Percentiles rank a stretch among this genome's conserved stretches.
Conservation (phyloP, 1,284 basidiomycete species). For the Hymenochaete sp. region DNA sequence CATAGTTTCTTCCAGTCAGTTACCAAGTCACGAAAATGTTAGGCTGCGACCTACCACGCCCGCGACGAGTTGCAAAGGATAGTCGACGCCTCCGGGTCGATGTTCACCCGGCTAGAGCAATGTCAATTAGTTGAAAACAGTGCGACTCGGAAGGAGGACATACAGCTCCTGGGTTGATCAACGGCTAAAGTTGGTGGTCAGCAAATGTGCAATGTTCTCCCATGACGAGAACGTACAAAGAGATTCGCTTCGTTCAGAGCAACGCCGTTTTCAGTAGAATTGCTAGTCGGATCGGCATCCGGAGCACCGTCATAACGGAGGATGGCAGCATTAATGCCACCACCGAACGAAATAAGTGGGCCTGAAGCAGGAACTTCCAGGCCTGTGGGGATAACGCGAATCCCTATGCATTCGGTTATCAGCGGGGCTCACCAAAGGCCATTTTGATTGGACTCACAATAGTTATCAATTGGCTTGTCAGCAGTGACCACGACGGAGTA, state of each 20-base stretch:
- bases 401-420: constrained; percentile 16
- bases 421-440: not conserved
- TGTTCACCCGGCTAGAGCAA: constrained; percentile 24
- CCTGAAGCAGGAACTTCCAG: constrained; percentile 4
- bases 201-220: not conserved
- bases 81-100: constrained; percentile 26
- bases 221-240: constrained; percentile 14
- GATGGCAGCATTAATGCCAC: constrained; percentile 32
- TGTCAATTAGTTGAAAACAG: not conserved
- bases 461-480: constrained; percentile 28
- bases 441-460: constrained; percentile 26
- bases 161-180: constrained; percentile 25
- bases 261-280: constrained; percentile 15
- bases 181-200: constrained; percentile 19
- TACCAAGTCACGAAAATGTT: not conserved
- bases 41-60: constrained; percentile 12
- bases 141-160: not conserved
- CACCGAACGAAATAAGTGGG: constrained; percentile 17
- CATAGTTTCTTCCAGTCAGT: not conserved
- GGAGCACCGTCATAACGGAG: constrained; percentile 32
- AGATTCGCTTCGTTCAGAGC: constrained; percentile 25
- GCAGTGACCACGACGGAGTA: constrained; percentile 28
- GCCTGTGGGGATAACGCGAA: constrained; percentile 19
- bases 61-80: constrained; percentile 22
- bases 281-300: constrained; percentile 26